These are phyloP conservation scores for Diaporthe nobilis DNA, from an alignment of 2,329 filamentous ascomycete genomes.

Conservation along the genomic window DNA sequence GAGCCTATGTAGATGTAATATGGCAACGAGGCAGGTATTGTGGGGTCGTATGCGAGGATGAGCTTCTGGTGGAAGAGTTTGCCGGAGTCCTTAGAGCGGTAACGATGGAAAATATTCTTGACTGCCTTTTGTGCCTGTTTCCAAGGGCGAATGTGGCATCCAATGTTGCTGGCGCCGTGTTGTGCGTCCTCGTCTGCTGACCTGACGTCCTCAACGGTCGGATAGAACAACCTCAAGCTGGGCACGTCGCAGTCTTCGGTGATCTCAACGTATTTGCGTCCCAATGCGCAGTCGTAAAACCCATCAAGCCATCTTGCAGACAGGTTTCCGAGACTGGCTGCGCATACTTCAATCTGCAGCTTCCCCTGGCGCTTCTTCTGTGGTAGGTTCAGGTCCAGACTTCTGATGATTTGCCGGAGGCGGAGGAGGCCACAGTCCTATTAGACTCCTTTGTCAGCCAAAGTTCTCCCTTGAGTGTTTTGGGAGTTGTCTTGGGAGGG, in stretches of 20 bases:
- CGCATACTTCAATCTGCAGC: slow-evolving; percentile 45
- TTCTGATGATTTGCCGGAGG: slow-evolving; percentile 42
- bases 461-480: too few relatives aligned
- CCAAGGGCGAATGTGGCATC: slow-evolving; percentile 47
- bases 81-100: slow-evolving; percentile 46
- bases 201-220: slow-evolving; percentile 44
- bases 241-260: slow-evolving; percentile 39
- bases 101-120: slow-evolving; percentile 46
- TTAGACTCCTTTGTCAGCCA: too few relatives aligned
- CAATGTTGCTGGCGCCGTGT: slow-evolving; percentile 45
- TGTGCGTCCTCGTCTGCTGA: slow-evolving; percentile 40
- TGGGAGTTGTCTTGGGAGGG: too few relatives aligned
- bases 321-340: slow-evolving; percentile 46
- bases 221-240: slow-evolving; percentile 45
- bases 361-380: slow-evolving; percentile 38
- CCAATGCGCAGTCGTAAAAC: slow-evolving; percentile 45
- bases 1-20: slow-evolving; percentile 48
- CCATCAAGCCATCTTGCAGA: slow-evolving; percentile 45
- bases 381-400: slow-evolving; percentile 39
- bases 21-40: slow-evolving; percentile 30
- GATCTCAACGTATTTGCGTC: slow-evolving; percentile 38
- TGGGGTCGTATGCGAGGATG: slow-evolving; percentile 44
- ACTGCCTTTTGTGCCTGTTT: slow-evolving; percentile 41
- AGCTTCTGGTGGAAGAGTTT: slow-evolving; percentile 47
- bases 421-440: slow-evolving; percentile 45